Percentiles rank a stretch among this genome's conserved stretches.
Conservation (phyloP, 169 alveolate species). For the Plasmodium ovale region DNA sequence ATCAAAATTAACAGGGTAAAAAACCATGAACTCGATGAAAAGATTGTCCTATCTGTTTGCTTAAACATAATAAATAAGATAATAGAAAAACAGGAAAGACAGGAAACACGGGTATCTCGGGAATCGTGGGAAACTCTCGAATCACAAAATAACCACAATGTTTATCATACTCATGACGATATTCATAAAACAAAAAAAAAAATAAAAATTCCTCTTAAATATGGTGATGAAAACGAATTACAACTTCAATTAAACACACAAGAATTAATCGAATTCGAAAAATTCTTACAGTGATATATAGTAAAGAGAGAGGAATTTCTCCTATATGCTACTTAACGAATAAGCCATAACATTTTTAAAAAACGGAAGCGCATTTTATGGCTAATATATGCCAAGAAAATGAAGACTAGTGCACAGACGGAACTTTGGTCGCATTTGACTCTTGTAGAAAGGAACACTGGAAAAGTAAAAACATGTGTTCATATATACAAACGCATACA, state of each 20-base stretch:
- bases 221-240: conserved; percentile 16
- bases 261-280: conserved; percentile 68
- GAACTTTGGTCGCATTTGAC: no score
- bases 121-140: neutral
- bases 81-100: conserved; percentile 45
- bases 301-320: no score
- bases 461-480: no score
- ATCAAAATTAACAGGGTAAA: neutral
- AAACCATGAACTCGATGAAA: conserved; percentile 1
- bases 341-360: no score
- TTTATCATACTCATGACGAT: neutral
- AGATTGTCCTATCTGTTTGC: neutral
- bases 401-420: no score
- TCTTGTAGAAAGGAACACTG: no score
- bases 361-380: no score
- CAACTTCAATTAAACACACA: conserved; percentile 57
- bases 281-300: conserved; percentile 30
- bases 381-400: no score
- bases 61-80: conserved; percentile 38
- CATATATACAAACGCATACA: no score
- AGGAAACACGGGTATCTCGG: neutral
- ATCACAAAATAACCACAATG: neutral
- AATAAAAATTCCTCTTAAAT: neutral
- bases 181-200: neutral
- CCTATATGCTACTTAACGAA: no score